Evolutionary conservation across 1,284 basidiomycete genomes (phyloP).

Genomic region (Leucoagaricus sp.): DNA sequence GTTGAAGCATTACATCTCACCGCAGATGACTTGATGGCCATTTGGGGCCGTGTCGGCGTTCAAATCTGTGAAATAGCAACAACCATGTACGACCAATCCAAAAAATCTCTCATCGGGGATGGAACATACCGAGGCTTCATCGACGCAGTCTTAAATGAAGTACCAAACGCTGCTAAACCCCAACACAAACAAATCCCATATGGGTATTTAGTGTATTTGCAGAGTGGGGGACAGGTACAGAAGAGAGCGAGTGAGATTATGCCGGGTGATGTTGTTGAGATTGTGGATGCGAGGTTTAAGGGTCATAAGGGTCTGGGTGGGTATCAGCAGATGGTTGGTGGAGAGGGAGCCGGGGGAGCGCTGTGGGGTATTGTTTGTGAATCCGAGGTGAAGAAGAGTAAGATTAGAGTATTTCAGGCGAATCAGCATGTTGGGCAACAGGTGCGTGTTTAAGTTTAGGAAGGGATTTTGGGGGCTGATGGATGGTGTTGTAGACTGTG

Average conservation of each 20-base stretch:
- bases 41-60: conserved; percentile 76
- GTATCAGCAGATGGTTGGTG: conserved; percentile 70
- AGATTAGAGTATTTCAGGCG: conserved; percentile 81
- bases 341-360: conserved; percentile 32
- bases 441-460: conserved; percentile 38
- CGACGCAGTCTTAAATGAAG: conserved; percentile 58
- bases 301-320: conserved; percentile 82
- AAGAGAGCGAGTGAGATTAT: conserved; percentile 78
- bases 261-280: conserved; percentile 81
- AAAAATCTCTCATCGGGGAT: conserved; percentile 76
- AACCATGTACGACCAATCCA: conserved; percentile 71
- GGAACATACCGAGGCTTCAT: conserved; percentile 83
- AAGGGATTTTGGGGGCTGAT: conserved; percentile 18
- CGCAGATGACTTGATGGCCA: conserved; percentile 64
- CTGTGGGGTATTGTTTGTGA: conserved; percentile 78
- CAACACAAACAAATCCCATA: conserved; percentile 43
- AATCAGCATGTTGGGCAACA: conserved; percentile 78
- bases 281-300: conserved; percentile 82
- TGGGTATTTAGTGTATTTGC: conserved; percentile 77
- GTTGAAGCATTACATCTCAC: conserved; percentile 38
- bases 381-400: conserved; percentile 84
- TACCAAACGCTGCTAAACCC: conserved; percentile 49
- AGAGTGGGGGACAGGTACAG: conserved; percentile 67
- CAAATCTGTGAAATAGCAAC: conserved; percentile 73
- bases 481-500: conserved; percentile 51